phyloP scores from a whole-genome alignment of 176 grass and related monocot species.

The Oryza longistaminata region DNA sequence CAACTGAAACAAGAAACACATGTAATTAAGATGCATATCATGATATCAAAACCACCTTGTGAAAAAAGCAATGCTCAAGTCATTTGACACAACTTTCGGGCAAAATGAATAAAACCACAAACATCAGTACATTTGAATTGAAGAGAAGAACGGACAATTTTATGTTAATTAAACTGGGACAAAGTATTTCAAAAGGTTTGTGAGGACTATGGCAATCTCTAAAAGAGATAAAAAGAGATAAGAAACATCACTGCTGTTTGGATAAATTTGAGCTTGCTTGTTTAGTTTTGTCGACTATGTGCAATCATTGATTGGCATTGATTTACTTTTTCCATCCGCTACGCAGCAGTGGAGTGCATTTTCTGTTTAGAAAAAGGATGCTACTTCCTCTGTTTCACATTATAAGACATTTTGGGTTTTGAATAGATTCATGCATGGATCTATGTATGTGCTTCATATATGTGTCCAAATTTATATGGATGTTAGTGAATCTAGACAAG shows the following conservation, averaged over 20 bases:
- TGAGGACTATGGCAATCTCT: not conserved
- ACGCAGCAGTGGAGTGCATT: not conserved
- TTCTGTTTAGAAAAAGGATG: conserved; percentile 3
- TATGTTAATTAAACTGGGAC: conserved; percentile 3
- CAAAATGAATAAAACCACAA: conserved; percentile 5
- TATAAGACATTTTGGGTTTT: too few relatives aligned
- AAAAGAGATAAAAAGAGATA: not conserved
- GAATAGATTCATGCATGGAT: too few relatives aligned
- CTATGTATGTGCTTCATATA: too few relatives aligned
- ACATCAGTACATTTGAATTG: not conserved
- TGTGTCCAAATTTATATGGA: too few relatives aligned
- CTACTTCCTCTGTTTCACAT: not conserved
- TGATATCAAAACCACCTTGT: not conserved
- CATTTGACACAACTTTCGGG: not conserved
- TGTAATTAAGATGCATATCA: conserved; percentile 1
- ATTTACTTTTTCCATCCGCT: conserved; percentile 13
- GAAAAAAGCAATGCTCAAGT: conserved; percentile 17
- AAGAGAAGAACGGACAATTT: not conserved
- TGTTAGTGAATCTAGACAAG: too few relatives aligned
- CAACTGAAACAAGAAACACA: conserved; percentile 59
- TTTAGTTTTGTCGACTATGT: conserved; percentile 16
- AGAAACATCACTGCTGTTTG: not conserved
- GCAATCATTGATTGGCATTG: not conserved
- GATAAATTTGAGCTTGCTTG: not conserved
- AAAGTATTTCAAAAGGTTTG: conserved; percentile 14